Conservation (phyloP, 768 basidiomycete genomes). For the Suillus discolor region DNA sequence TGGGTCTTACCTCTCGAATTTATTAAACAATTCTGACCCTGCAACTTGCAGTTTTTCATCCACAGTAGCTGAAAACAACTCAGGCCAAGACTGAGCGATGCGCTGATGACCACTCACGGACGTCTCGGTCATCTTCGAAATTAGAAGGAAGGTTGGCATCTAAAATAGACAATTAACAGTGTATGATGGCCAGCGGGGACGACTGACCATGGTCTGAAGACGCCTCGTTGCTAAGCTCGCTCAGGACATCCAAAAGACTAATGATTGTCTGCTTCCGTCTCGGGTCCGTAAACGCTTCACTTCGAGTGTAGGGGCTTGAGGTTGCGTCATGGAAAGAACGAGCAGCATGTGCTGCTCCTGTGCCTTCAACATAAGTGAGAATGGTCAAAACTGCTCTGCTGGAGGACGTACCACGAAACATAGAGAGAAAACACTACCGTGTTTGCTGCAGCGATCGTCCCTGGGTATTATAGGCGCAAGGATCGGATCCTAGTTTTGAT, state of each 20-base stretch:
- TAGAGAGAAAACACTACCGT: constrained; percentile 12
- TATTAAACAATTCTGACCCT: constrained; percentile 50
- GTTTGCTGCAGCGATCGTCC: background rate
- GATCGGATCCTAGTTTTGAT: constrained; percentile 8
- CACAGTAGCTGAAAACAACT: constrained; percentile 39
- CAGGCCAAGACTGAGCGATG: constrained; percentile 8
- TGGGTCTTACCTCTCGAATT: constrained; percentile 46
- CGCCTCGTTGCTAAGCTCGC: constrained; percentile 45
- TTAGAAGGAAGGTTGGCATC: constrained; percentile 35
- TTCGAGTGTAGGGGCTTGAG: constrained; percentile 31
- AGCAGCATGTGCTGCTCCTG: constrained; percentile 15
- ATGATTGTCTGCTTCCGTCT: constrained; percentile 49
- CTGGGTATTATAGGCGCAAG: background rate
- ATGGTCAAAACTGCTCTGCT: constrained; percentile 27
- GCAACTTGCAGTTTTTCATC: constrained; percentile 54
- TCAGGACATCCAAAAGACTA: constrained; percentile 48
- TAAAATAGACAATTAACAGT: constrained; percentile 17
- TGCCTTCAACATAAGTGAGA: background rate
- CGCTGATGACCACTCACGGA: constrained; percentile 38
- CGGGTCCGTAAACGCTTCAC: constrained; percentile 28
- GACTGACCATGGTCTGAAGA: constrained; percentile 37
- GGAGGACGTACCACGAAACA: constrained; percentile 33
- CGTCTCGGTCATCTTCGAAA: constrained; percentile 45
- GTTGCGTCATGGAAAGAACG: constrained; percentile 32
- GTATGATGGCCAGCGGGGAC: background rate